These are phyloP conservation scores for Penicillium concentricum DNA, from an alignment of 2,329 filamentous ascomycete genomes.

Conservation along the genomic window DNA sequence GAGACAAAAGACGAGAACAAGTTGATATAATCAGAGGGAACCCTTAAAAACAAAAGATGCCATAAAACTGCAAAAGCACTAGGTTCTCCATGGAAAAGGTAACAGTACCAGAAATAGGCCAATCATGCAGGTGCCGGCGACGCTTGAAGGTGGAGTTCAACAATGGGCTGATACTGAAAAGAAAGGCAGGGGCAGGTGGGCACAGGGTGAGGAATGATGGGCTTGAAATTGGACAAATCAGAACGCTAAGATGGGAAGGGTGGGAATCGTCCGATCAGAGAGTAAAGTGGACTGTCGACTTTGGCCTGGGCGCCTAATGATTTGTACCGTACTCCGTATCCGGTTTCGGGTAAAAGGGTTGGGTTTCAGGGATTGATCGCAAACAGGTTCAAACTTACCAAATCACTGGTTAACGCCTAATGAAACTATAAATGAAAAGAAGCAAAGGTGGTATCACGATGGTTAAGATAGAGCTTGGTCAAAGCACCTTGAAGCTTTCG, in stretches of 20 bases:
- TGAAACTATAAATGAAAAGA: not conserved
- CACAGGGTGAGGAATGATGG: slow-evolving; percentile 19
- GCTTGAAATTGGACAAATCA: slow-evolving; percentile 21
- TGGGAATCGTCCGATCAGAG: slow-evolving; percentile 22
- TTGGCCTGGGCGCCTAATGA: slow-evolving; percentile 11
- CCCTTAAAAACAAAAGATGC: not conserved
- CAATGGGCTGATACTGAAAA: slow-evolving; percentile 31
- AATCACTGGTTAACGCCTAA: not conserved
- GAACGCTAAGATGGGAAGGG: slow-evolving; percentile 8
- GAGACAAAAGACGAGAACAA: slow-evolving; percentile 1
- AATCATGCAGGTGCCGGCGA: slow-evolving; percentile 31
- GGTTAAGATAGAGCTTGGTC: slow-evolving; percentile 7
- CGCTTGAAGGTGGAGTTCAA: slow-evolving; percentile 26
- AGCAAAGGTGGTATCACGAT: slow-evolving; percentile 1
- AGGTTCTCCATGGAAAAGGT: slow-evolving; percentile 18
- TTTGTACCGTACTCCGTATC: slow-evolving; percentile 14
- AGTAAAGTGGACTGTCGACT: slow-evolving; percentile 11
- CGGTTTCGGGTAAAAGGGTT: slow-evolving; percentile 16
- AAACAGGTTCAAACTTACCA: slow-evolving; percentile 4
- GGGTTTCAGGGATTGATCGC: not conserved
- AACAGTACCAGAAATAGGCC: slow-evolving; percentile 19
- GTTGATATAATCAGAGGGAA: slow-evolving; percentile 6
- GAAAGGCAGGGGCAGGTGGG: slow-evolving; percentile 16
- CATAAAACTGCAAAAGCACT: slow-evolving; percentile 11
- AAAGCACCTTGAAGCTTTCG: not conserved